Evolutionary conservation across 1,139 yeast species (phyloP).

Genomic region (Scheffersomyces segobiensis): DNA sequence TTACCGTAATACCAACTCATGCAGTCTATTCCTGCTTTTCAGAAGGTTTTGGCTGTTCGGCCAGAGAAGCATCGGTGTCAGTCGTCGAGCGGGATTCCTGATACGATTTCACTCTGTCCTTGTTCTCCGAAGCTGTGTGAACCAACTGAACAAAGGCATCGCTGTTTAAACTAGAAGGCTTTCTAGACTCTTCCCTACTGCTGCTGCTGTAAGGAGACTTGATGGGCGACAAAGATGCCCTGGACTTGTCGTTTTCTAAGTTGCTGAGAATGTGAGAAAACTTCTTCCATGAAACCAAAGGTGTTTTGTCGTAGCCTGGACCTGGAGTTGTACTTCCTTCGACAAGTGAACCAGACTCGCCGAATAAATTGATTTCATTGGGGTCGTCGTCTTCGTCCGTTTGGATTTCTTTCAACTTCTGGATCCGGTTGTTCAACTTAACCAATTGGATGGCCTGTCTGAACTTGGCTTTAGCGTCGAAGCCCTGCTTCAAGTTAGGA

Average conservation of each 20-base stretch:
- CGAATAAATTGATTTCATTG: slow-evolving; percentile 44
- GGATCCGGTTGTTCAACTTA: slow-evolving; percentile 70
- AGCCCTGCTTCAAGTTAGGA: slow-evolving; percentile 66
- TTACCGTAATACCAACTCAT: too few species aligned
- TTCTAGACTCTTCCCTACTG: neutral
- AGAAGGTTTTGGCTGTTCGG: neutral
- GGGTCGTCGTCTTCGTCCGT: slow-evolving; percentile 59
- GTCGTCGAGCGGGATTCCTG: slow-evolving; percentile 21
- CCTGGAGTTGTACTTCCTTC: neutral
- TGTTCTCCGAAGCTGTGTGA: slow-evolving; percentile 66
- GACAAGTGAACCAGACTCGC: slow-evolving; percentile 18
- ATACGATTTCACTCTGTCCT: slow-evolving; percentile 53
- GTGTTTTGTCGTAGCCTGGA: neutral
- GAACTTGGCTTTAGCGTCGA: slow-evolving; percentile 83
- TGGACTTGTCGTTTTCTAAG: slow-evolving; percentile 14
- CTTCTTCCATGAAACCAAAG: slow-evolving; percentile 22
- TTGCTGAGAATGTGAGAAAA: slow-evolving; percentile 21
- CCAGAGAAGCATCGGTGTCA: neutral
- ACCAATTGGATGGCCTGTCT: slow-evolving; percentile 85
- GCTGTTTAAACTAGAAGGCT: slow-evolving; percentile 6
- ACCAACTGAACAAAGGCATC: slow-evolving; percentile 74
- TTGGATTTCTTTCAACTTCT: slow-evolving; percentile 57
- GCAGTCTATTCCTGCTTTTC: neutral
- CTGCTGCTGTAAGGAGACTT: slow-evolving; percentile 10
- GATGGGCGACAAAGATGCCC: slow-evolving; percentile 17